Conservation (phyloP, 2,329 filamentous ascomycete genomes). For the Scortechinia acanthostroma region DNA sequence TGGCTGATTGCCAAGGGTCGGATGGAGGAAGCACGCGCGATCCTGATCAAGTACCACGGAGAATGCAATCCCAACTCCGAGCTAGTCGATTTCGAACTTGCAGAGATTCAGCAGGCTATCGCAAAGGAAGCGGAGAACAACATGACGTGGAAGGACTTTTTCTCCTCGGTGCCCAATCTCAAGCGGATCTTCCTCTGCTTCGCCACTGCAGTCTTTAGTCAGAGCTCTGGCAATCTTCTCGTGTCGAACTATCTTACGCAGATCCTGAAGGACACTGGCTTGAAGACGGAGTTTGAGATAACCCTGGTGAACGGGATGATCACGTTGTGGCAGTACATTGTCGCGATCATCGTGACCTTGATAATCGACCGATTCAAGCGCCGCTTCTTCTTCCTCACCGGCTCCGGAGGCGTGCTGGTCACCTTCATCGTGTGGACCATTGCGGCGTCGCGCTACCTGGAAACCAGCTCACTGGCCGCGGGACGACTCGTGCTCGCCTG, state of each 20-base stretch:
- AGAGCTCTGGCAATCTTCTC: constrained; percentile 29
- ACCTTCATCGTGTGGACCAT: constrained; percentile 30
- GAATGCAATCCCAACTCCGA: constrained; percentile 32
- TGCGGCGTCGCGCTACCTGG: constrained; percentile 25
- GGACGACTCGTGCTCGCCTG: constrained; percentile 27
- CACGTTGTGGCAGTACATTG: constrained; percentile 31
- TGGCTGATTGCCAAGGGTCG: constrained; percentile 45
- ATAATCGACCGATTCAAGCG: constrained; percentile 25
- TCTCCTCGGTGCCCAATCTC: constrained; percentile 25
- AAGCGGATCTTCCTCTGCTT: constrained; percentile 30
- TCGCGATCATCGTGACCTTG: constrained; percentile 24
- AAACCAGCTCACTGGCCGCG: constrained; percentile 15
- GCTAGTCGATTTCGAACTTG: constrained; percentile 35
- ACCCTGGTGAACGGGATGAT: constrained; percentile 31
- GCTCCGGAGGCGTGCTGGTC: constrained; percentile 25
- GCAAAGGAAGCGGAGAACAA: constrained; percentile 31
- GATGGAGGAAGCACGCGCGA: constrained; percentile 35
- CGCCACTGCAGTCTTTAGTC: constrained; percentile 27
- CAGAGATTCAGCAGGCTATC: constrained; percentile 39
- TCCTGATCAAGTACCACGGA: constrained; percentile 42
- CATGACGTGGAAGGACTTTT: constrained; percentile 31
- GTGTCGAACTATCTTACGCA: constrained; percentile 31
- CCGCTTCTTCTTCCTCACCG: constrained; percentile 26
- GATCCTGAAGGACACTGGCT: constrained; percentile 27
- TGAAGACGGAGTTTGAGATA: constrained; percentile 24